Evolutionary conservation across 2,329 filamentous ascomycete genomes (phyloP).

Genomic region (Trichoderma sp.): DNA sequence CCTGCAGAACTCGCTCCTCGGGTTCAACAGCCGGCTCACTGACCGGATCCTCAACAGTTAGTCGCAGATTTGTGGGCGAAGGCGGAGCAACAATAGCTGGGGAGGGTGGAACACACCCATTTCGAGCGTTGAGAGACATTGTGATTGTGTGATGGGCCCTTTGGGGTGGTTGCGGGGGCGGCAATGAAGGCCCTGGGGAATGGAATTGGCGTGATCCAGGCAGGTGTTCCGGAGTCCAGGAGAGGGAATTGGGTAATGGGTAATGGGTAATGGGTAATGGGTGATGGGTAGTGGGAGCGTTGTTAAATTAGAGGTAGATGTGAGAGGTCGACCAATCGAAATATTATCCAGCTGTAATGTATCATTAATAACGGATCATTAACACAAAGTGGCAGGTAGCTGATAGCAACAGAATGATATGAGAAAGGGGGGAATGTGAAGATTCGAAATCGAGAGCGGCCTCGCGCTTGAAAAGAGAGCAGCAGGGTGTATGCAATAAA

Average conservation of each 20-base stretch:
- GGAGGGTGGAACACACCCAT: conserved; percentile 28
- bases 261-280: background rate
- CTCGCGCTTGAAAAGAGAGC: background rate
- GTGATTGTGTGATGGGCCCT: conserved; percentile 25
- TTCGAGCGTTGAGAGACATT: conserved; percentile 32
- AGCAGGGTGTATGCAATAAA: background rate
- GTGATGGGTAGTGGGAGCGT: background rate
- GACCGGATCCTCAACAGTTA: conserved; percentile 19
- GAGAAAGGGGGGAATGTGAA: background rate
- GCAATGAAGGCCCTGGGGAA: background rate
- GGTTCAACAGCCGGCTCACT: conserved; percentile 23
- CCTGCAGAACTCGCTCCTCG: conserved; percentile 24
- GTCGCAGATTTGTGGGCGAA: conserved; percentile 20
- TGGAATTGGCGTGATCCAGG: background rate
- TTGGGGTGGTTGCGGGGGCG: background rate
- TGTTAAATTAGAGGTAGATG: background rate
- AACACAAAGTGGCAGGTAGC: background rate
- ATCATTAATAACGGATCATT: background rate
- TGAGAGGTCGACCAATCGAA: background rate
- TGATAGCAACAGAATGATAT: too few relatives aligned
- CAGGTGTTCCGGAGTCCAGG: background rate
- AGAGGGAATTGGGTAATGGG: background rate
- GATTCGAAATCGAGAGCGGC: background rate
- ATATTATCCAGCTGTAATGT: background rate
- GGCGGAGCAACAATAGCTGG: conserved; percentile 14